Percentiles rank a stretch among this genome's conserved stretches.
phyloP scores from a whole-genome alignment of 768 basidiomycete species.

The Fomitopsis serialis region DNA sequence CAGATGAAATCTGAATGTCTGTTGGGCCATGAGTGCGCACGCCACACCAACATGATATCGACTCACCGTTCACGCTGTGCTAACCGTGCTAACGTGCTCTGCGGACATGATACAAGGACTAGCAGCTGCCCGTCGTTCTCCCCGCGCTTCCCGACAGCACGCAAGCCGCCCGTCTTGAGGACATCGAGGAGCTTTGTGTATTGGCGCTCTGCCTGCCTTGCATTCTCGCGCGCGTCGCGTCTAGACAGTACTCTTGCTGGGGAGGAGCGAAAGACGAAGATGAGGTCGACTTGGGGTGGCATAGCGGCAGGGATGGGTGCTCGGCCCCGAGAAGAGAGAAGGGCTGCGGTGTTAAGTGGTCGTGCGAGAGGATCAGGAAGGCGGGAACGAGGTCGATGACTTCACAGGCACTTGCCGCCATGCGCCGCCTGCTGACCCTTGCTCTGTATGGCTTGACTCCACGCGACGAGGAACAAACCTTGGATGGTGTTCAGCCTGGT shows the following conservation, averaged over 20 bases:
- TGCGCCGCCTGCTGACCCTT: no score
- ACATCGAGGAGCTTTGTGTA: conserved; percentile 59
- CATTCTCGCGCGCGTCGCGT: conserved; percentile 55
- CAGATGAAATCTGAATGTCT: conserved; percentile 77
- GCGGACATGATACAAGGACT: conserved; percentile 69
- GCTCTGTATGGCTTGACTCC: no score
- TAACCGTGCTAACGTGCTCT: conserved; percentile 53
- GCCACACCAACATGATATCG: no score
- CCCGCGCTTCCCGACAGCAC: conserved; percentile 72
- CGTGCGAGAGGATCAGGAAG: neutral
- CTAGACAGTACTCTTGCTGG: conserved; percentile 49
- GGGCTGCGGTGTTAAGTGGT: neutral
- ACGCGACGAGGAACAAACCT: no score
- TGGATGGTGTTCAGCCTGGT: no score
- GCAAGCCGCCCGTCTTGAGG: conserved; percentile 58
- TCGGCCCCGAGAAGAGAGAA: neutral
- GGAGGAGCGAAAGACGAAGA: conserved; percentile 62
- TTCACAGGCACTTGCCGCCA: neutral
- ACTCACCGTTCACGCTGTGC: conserved; percentile 71
- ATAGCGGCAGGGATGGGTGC: conserved; percentile 16
- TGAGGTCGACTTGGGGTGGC: conserved; percentile 63
- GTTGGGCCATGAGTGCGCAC: neutral
- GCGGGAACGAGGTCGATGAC: neutral
- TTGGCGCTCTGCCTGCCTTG: conserved; percentile 60
- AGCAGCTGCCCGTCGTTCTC: conserved; percentile 70